Evolutionary conservation across 768 basidiomycete genomes (phyloP), one percentile per base, ranked within the genome.

Genomic region (Candolleomyces aberdarensis): DNA sequence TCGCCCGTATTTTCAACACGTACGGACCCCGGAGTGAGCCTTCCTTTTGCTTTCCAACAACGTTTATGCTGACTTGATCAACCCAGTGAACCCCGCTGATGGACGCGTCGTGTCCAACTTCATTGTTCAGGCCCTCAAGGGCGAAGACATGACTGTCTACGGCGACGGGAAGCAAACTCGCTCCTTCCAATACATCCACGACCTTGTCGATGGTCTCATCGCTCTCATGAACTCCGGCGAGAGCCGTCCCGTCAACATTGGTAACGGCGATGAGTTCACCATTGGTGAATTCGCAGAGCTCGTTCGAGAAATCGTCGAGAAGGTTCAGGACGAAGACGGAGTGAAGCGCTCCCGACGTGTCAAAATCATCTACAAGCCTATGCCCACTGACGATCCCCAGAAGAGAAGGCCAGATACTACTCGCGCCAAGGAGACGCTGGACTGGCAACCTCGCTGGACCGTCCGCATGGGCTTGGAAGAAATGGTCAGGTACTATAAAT

Each of bases 71-170:
- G 14, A 19, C 32, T 39, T 26, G 14, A 14, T 39, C 32, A 2
- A 5, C 17, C 32, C 58, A 93, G 91, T 97, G 96, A 97, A 97
- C 78, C 94, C 96, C 7, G 85, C 85, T 70, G 97, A 98, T 70
- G 97, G 97, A 14, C 92, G 97, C 60, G 96, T 99, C 65, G 97
- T 99, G 29, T 96, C 94, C 70, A 99, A 99, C 79, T 99, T 99
- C 75, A 96, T 97, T 72, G 92, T 98, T 56, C 96, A 98, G 69
- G 97, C 97, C 15, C 85, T 99, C 57, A 91, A 89, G 68, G 96
- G 94, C 54, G 89, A 98, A 75, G 92, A 98, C 75, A 90, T 99
- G 83, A 98, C 96, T 51, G 94, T 98, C 49, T 96, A 96, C 71
- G 94, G 95, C 56, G 94, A 98, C 71, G 94, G 94, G 65, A 85